Evolutionary conservation across 768 basidiomycete genomes (phyloP).

Genomic region (Mycena kentingensis): DNA sequence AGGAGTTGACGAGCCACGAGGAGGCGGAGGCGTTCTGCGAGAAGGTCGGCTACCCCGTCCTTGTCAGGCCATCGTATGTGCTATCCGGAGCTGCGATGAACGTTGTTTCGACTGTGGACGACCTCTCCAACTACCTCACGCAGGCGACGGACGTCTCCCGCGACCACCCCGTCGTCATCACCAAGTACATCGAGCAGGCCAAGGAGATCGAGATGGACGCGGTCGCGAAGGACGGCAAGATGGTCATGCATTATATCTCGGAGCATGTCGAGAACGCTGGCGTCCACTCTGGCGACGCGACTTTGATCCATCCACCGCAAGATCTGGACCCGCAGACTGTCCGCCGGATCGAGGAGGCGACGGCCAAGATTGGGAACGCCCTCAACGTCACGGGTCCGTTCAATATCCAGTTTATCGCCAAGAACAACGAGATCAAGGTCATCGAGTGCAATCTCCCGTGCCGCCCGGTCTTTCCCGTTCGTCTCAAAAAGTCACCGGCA

Average conservation of each 20-base stretch:
- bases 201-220: constrained; percentile 99
- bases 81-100: constrained; percentile 99
- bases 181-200: constrained; percentile 98
- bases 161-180: constrained; percentile 96
- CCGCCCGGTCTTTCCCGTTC: constrained; percentile 97
- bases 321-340: constrained; percentile 97
- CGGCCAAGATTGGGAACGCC: constrained; percentile 95
- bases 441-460: constrained; percentile 99
- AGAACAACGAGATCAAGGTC: constrained; percentile 99
- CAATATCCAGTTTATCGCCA: constrained; percentile 99
- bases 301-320: constrained; percentile 96
- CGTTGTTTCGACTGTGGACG: constrained; percentile 91
- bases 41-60: constrained; percentile 91
- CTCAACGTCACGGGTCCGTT: constrained; percentile 97
- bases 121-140: constrained; percentile 87
- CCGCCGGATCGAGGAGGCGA: constrained; percentile 93
- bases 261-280: constrained; percentile 99
- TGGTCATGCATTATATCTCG: constrained; percentile 99
- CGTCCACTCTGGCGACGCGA: constrained; percentile 98
- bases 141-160: constrained; percentile 97
- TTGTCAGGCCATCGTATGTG: constrained; percentile 96
- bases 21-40: constrained; percentile 89
- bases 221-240: constrained; percentile 92
- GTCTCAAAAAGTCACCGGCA: constrained; percentile 97
- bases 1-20: constrained; percentile 89